Evolutionary conservation across 2,329 filamentous ascomycete species (phyloP), one percentile per base, ranked within the genome.

Genomic region (Alternaria burnsii): DNA sequence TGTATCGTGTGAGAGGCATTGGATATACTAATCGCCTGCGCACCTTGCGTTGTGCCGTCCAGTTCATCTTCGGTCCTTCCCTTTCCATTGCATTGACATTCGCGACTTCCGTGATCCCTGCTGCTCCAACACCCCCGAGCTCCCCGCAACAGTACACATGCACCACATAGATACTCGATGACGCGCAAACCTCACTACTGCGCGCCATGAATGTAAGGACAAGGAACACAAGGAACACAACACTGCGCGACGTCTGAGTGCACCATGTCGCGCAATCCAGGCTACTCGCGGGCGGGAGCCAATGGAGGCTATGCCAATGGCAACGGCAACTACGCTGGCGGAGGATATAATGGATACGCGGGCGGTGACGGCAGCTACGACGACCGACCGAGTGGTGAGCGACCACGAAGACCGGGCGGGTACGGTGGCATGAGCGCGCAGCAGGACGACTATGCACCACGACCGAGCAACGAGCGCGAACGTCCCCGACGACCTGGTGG

Each of bases 241-340:
- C 20, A n/a, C 61, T 38, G 50, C 51, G 43, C 60, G 56, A 61
- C 55, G 32, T 32, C 52, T 65, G 57, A 53, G 20, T 20, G 44
- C 52, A 65, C 63, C 70, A 79, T 79, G 78, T 79, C 77, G 59
- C 77, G 75, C 63, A 70, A 70, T 51, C 75, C 74, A 46, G 74
- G 69, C 62, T 73, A 71, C 65, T 58, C 69, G 61, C 74, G 73
- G 62, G 61, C 71, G 55, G 72, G 73, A 47, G 57, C 71, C 46
- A 77, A 79, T 58, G 76, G 76, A 28, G 67, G 69, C 50, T 79
- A 80, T 66, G 70, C 77, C 34, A 82, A 82, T 36, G 65, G 58
- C 41, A 82, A 82, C 38, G 65, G 58, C 43, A 52, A 30, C 53
- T 60, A 71, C 64, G 62, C 57, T 53, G 66, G 66, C 26, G 68